phyloP scores from a whole-genome alignment of 257 asterid genomes.

The Scutellaria galericulata region DNA sequence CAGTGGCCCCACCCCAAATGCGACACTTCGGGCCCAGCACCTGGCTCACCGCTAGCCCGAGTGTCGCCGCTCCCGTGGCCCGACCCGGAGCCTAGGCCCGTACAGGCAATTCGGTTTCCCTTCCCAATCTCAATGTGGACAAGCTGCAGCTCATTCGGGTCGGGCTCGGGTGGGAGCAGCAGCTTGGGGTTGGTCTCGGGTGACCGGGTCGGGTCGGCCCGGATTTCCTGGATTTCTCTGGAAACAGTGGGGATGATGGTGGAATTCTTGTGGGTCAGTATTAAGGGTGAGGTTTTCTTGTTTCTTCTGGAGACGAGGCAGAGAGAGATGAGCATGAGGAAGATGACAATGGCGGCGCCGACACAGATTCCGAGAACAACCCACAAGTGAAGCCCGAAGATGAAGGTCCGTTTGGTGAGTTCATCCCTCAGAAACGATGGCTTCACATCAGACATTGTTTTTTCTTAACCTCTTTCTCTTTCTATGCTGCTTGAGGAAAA shows the following conservation, averaged over 20 bases:
- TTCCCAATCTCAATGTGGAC: conserved; percentile 72
- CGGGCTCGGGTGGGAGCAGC: conserved; percentile 48
- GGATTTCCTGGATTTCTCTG: conserved; percentile 77
- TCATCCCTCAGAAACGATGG: conserved; percentile 50
- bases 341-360: conserved; percentile 70
- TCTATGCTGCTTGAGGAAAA: conserved; percentile 9
- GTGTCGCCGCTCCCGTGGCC: conserved; percentile 58
- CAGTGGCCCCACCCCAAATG: conserved; percentile 99
- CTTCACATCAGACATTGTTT: conserved; percentile 51
- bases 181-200: conserved; percentile 44
- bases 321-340: conserved; percentile 66
- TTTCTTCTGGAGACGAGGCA: conserved; percentile 69
- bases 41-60: conserved; percentile 44
- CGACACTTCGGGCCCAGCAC: conserved; percentile 71
- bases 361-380: conserved; percentile 77
- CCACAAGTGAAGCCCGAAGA: conserved; percentile 79
- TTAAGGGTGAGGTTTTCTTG: conserved; percentile 40
- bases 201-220: conserved; percentile 51
- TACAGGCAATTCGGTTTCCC: conserved; percentile 62
- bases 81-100: conserved; percentile 47
- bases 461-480: not conserved
- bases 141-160: conserved; percentile 46
- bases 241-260: conserved; percentile 67
- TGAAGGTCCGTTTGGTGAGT: conserved; percentile 66
- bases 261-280: conserved; percentile 43